Evolutionary conservation across 495 filamentous ascomycete species (phyloP).

Genomic region (Tetracladium setigerum): DNA sequence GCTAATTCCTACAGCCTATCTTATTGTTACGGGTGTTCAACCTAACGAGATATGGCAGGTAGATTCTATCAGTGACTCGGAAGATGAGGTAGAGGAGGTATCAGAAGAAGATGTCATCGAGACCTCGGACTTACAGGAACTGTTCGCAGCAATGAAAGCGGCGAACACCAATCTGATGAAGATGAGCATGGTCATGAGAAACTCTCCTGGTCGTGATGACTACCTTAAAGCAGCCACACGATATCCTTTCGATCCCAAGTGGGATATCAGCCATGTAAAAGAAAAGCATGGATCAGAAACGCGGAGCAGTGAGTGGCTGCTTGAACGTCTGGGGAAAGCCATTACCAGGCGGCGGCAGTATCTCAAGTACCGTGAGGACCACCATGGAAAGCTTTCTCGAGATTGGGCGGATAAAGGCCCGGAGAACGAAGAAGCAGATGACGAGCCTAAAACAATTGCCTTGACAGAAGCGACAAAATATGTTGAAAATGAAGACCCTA

Average conservation of each 20-base stretch:
- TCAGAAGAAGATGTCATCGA: neutral
- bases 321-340: constrained; percentile 31
- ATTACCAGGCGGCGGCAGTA: constrained; percentile 34
- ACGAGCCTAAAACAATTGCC: constrained; percentile 8
- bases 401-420: constrained; percentile 16
- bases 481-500: constrained; percentile 1
- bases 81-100: constrained; percentile 2
- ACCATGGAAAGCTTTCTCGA: constrained; percentile 28
- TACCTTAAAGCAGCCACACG: constrained; percentile 18
- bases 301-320: constrained; percentile 12
- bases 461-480: constrained; percentile 13
- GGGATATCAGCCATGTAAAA: constrained; percentile 22
- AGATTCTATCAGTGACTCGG: constrained; percentile 5
- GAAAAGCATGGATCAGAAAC: constrained; percentile 11
- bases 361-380: constrained; percentile 33
- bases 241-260: constrained; percentile 17
- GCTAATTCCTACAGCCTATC: constrained; percentile 1
- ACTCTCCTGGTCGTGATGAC: constrained; percentile 29
- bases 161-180: constrained; percentile 26
- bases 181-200: constrained; percentile 26
- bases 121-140: constrained; percentile 15
- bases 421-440: constrained; percentile 8
- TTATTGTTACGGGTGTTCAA: constrained; percentile 6
- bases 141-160: constrained; percentile 17
- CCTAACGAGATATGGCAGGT: constrained; percentile 9